Conservation (phyloP, 1,284 basidiomycete species). For the Papiliotrema fonsecae region DNA sequence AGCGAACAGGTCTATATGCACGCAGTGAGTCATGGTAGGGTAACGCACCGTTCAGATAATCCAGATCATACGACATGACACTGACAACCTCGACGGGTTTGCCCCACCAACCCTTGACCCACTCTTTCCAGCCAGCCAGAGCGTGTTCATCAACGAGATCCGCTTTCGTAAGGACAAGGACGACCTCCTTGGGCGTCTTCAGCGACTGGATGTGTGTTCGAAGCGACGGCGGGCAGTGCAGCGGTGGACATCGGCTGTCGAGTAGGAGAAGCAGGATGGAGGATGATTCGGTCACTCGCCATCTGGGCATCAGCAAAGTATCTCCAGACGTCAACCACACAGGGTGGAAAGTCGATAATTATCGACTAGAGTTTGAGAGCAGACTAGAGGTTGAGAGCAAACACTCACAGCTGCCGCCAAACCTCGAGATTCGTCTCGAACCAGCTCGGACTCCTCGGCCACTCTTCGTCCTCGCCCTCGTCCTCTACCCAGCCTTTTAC, state of each 20-base stretch:
- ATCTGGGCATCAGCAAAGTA: too few relatives aligned
- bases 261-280: conserved; percentile 78
- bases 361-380: background rate
- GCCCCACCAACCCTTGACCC: conserved; percentile 56
- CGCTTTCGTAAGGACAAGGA: conserved; percentile 78
- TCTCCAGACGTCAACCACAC: too few relatives aligned
- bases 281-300: conserved; percentile 81
- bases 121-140: conserved; percentile 62
- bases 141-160: conserved; percentile 64
- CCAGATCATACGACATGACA: conserved; percentile 66
- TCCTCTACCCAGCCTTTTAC: conserved; percentile 56
- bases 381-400: background rate
- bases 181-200: conserved; percentile 55
- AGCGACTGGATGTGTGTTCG: conserved; percentile 50
- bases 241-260: conserved; percentile 74
- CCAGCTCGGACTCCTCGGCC: conserved; percentile 53
- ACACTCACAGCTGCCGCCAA: conserved; percentile 69
- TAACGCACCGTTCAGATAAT: conserved; percentile 24
- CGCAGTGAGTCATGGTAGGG: background rate
- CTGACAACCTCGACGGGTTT: conserved; percentile 55
- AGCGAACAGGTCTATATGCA: background rate
- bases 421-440: conserved; percentile 88
- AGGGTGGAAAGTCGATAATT: too few relatives aligned
- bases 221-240: conserved; percentile 56
- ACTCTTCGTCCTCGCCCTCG: conserved; percentile 16